These are phyloP conservation scores for Diddensiella santjacobensis DNA, from an alignment of 805 yeast genomes.

Conservation along the genomic window DNA sequence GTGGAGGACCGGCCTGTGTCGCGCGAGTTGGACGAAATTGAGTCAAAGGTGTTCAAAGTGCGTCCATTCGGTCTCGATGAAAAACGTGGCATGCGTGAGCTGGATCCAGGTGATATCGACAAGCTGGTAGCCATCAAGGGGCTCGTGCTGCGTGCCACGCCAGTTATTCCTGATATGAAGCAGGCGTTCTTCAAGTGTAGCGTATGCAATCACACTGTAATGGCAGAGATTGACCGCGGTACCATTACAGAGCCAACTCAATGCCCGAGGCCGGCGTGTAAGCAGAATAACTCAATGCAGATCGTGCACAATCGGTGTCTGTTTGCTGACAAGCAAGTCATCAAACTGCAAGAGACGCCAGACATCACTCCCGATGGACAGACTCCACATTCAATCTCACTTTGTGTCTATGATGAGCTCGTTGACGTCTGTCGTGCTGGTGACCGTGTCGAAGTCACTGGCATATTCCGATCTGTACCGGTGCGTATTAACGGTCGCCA, in stretches of 20 bases:
- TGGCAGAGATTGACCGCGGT: constrained; percentile 92
- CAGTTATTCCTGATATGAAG: constrained; percentile 96
- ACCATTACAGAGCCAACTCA: constrained; percentile 86
- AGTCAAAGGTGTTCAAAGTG: constrained; percentile 76
- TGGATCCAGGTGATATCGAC: constrained; percentile 92
- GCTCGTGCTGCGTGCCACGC: constrained; percentile 78
- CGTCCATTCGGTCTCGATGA: constrained; percentile 79
- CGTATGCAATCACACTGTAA: constrained; percentile 89
- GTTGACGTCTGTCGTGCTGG: constrained; percentile 96
- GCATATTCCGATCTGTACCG: constrained; percentile 89
- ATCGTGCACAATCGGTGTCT: constrained; percentile 87
- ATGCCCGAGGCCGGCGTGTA: constrained; percentile 88
- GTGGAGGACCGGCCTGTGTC: constrained; percentile 15
- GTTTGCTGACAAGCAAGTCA: constrained; percentile 93
- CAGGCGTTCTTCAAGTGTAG: constrained; percentile 93
- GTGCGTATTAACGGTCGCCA: constrained; percentile 83
- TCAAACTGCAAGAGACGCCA: constrained; percentile 92
- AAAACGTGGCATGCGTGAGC: constrained; percentile 79
- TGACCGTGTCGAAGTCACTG: constrained; percentile 93
- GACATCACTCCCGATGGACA: constrained; percentile 97
- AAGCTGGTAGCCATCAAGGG: constrained; percentile 90
- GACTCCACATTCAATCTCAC: constrained; percentile 92
- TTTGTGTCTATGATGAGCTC: constrained; percentile 92
- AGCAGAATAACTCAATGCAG: constrained; percentile 80
- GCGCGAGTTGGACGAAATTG: constrained; percentile 60